Conservation (phyloP, 805 yeast genomes). For the Cyberlindnera xishuangbannaensis region DNA sequence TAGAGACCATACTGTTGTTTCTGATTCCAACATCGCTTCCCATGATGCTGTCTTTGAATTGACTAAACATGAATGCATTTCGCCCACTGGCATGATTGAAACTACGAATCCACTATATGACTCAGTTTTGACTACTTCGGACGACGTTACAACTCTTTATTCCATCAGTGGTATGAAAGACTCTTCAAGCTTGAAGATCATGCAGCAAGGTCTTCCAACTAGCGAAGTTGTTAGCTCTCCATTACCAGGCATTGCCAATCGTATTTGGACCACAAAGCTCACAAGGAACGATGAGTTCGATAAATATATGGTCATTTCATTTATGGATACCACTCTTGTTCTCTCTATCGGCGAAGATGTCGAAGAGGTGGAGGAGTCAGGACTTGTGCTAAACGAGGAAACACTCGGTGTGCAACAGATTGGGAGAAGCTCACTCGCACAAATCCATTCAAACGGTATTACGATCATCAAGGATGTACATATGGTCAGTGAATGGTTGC, state of each 20-base stretch:
- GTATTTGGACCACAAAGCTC: conserved; percentile 59
- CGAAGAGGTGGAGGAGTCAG: conserved; percentile 66
- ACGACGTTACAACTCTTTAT: conserved; percentile 34
- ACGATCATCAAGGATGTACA: conserved; percentile 41
- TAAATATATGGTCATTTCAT: conserved; percentile 59
- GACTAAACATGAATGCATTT: conserved; percentile 46
- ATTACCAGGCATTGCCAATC: conserved; percentile 58
- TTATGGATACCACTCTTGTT: conserved; percentile 62
- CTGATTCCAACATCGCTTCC: conserved; percentile 28
- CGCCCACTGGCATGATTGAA: conserved; percentile 44
- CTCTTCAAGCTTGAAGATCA: conserved; percentile 40
- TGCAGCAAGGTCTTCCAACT: conserved; percentile 54
- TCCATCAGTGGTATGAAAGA: conserved; percentile 39
- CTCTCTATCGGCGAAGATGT: conserved; percentile 75
- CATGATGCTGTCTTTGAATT: conserved; percentile 26
- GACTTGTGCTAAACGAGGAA: conserved; percentile 46
- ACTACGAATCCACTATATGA: conserved; percentile 47
- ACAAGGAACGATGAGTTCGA: conserved; percentile 42
- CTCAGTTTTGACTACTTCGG: conserved; percentile 29
- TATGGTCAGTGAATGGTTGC: conserved; percentile 57
- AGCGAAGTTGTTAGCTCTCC: conserved; percentile 68
- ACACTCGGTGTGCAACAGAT: conserved; percentile 69
- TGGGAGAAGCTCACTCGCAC: conserved; percentile 59
- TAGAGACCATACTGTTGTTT: conserved; percentile 39
- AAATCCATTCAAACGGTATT: conserved; percentile 66